Conservation (phyloP, 371 early-diverging fungal species). For the Umbelopsis sp. region DNA sequence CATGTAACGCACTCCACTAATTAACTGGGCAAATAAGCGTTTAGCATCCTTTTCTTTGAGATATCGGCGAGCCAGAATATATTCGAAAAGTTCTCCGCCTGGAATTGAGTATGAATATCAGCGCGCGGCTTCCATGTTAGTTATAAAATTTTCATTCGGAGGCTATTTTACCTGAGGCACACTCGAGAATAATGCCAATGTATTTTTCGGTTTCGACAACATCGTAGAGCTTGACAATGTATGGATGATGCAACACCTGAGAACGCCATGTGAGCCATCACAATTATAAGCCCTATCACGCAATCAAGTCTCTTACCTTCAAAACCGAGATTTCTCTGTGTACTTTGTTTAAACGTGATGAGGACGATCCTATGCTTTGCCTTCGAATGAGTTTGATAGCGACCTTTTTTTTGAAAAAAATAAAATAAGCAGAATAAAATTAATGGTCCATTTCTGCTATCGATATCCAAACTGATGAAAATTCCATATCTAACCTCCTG, state of each 20-base stretch:
- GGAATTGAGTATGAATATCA: too few species aligned
- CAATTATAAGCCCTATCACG: not conserved
- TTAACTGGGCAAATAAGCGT: conserved; percentile 72
- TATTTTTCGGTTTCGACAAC: conserved; percentile 77
- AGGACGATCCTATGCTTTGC: conserved; percentile 47
- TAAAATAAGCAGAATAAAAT: not conserved
- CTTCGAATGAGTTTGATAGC: conserved; percentile 73
- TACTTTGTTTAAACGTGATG: conserved; percentile 61
- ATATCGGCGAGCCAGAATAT: conserved; percentile 62
- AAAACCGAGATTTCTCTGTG: conserved; percentile 77
- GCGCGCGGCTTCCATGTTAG: not conserved
- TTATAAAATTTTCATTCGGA: not conserved
- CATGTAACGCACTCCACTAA: conserved; percentile 69
- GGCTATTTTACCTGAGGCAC: conserved; percentile 61
- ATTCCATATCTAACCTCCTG: conserved; percentile 77
- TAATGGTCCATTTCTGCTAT: not conserved
- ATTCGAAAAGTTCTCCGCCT: conserved; percentile 72
- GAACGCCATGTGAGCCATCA: conserved; percentile 19
- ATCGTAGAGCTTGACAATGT: conserved; percentile 75
- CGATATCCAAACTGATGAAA: not conserved
- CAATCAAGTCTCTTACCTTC: conserved; percentile 36
- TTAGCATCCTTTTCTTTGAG: conserved; percentile 67
- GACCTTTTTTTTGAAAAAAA: conserved; percentile 41
- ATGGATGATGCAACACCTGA: conserved; percentile 52
- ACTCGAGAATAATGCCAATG: conserved; percentile 73